Base-by-base conservation (phyloP, 1,139 yeast genomes). In the Kluyveromyces marxianus region DNA sequence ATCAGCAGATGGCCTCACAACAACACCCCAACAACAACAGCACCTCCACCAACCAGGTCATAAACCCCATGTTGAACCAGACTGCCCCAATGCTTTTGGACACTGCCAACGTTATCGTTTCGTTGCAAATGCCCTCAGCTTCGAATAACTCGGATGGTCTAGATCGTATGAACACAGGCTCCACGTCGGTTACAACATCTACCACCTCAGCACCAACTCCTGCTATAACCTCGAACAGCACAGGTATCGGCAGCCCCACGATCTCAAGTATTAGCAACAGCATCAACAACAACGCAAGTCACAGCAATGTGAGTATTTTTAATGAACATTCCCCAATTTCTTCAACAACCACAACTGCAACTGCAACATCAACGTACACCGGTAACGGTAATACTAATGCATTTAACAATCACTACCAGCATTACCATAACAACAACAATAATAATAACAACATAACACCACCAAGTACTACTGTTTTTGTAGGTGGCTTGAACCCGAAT, bases 401-500 rank as follows among this genome's bases (percentile, higher is more conserved):
- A 14, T 14, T 14, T 14, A 14, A 14, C 21, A 14, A 14, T 14
- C 21, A 14, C 21, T 14, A 14, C 21, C 21, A 14, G 21, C 21
- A 14, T 14, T 14, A 14, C 21, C 21, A 14, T 14, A 14, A 14
- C 21, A 14, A 14, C 21, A 14, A 14, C 21, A 14, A 14, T 14
- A 14, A 14, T 14, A 14, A 14, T 14, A 14, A 14, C 21, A 14
- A 14, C 21, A 14, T 14, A 14, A 14, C 21, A 14, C 21, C 21
- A 14, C 21, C 21, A 14, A 14, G 21, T 14, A 82, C 90, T 8
- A 83, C 90, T 0, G 84, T 83, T 3, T 82, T 83, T 55, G 81
- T 83, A 41, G 88, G 88, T 5, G 88, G 88, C 0, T 65, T 83
- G 38, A 79, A 83, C 40, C 68, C 77, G 1, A 75, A 73, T 43